Conservation (phyloP, 768 basidiomycete genomes). For the Dacryopinax primogenitus region DNA sequence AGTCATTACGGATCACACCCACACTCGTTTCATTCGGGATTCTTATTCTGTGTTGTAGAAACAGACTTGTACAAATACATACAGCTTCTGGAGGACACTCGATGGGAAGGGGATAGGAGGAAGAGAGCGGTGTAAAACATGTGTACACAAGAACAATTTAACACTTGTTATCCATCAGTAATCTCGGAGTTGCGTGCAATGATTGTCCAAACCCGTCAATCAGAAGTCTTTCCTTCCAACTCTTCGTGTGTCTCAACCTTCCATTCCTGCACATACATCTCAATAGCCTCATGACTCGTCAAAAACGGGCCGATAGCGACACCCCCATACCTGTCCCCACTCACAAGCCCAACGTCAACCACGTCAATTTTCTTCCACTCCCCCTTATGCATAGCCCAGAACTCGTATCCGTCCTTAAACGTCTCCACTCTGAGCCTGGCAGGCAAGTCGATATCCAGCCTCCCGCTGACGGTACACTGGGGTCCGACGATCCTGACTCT, state of each 20-base stretch:
- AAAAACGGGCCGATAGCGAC: neutral
- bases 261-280: constrained; percentile 1
- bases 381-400: neutral
- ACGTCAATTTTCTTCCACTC: neutral
- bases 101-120: too few species aligned
- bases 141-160: too few species aligned
- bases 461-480: neutral
- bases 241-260: neutral
- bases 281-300: neutral
- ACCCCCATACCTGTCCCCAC: neutral
- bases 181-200: too few species aligned
- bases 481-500: neutral
- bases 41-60: neutral
- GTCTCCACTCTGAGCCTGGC: neutral
- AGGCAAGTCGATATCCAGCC: neutral
- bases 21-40: constrained; percentile 7
- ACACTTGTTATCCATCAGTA: too few species aligned
- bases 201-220: too few species aligned
- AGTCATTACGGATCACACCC: neutral
- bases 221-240: too few species aligned
- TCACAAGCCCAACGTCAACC: neutral
- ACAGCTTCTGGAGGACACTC: neutral
- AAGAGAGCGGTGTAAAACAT: neutral
- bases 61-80: constrained; percentile 6
- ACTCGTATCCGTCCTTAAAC: constrained; percentile 1